Conservation (phyloP, 2,329 filamentous ascomycete genomes). For the Claviceps pazoutovae region DNA sequence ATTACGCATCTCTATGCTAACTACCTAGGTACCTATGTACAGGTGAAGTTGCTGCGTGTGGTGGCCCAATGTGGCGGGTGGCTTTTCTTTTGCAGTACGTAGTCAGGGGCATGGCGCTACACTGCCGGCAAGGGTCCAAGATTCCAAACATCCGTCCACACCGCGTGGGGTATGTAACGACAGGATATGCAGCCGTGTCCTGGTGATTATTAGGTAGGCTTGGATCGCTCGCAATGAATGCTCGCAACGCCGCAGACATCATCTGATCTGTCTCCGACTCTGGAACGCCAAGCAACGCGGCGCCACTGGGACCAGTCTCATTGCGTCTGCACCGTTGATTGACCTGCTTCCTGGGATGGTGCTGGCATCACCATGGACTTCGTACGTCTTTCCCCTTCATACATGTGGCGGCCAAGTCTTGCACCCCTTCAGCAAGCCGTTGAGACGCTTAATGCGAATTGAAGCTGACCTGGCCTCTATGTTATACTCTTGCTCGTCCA, state of each 20-base stretch:
- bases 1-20: no score
- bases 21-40: no score
- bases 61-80: no score
- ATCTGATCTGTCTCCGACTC: background rate
- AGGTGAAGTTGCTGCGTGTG: no score
- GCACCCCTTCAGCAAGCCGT: background rate
- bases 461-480: slow-evolving; percentile 1
- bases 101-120: no score
- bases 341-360: slow-evolving; percentile 24
- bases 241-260: background rate
- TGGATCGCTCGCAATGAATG: background rate
- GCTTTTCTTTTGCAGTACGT: no score
- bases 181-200: no score
- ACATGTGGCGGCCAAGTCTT: background rate
- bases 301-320: background rate
- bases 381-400: slow-evolving; percentile 25
- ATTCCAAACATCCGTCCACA: no score
- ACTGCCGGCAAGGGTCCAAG: no score
- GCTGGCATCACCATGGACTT: slow-evolving; percentile 40
- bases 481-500: background rate
- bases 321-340: background rate
- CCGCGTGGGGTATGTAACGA: no score
- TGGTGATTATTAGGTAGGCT: background rate
- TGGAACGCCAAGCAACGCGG: background rate
- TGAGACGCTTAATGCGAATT: background rate